A percentile compares a stretch with the other conserved stretches of the same genome.
Conservation (phyloP, 306 rosid genomes). For the Lotus japonicus region DNA sequence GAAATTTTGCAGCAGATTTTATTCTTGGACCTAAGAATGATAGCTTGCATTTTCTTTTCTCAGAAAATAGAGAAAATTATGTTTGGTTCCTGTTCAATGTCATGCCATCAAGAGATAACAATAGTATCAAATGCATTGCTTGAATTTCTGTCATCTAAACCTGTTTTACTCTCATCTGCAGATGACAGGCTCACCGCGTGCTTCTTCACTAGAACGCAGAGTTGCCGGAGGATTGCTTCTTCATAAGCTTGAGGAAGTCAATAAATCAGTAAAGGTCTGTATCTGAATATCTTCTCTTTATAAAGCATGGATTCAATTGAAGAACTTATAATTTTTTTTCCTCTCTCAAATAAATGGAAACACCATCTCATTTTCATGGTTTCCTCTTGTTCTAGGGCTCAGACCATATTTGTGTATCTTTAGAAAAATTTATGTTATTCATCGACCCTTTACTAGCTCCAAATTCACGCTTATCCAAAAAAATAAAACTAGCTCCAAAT, state of each 20-base stretch:
- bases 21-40: not conserved
- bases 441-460: not conserved
- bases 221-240: slow-evolving; percentile 51
- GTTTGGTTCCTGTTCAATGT: not conserved
- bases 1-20: not conserved
- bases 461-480: too few relatives aligned
- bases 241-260: slow-evolving; percentile 79
- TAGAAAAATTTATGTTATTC: not conserved
- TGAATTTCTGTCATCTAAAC: not conserved
- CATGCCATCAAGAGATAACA: not conserved
- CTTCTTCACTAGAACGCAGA: slow-evolving; percentile 48
- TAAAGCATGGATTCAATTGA: slow-evolving; percentile 2
- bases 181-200: slow-evolving; percentile 47
- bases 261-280: slow-evolving; percentile 70
- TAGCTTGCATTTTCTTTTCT: not conserved
- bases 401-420: not conserved
- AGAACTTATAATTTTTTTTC: not conserved
- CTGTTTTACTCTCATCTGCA: slow-evolving; percentile 22
- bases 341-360: not conserved
- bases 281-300: slow-evolving; percentile 10
- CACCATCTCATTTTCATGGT: not conserved
- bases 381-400: not conserved
- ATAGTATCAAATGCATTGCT: not conserved
- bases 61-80: not conserved
- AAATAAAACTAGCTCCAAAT: not conserved